Evolutionary conservation across 768 basidiomycete species (phyloP).

Genomic region (Krasilnikovozyma curviuscula): DNA sequence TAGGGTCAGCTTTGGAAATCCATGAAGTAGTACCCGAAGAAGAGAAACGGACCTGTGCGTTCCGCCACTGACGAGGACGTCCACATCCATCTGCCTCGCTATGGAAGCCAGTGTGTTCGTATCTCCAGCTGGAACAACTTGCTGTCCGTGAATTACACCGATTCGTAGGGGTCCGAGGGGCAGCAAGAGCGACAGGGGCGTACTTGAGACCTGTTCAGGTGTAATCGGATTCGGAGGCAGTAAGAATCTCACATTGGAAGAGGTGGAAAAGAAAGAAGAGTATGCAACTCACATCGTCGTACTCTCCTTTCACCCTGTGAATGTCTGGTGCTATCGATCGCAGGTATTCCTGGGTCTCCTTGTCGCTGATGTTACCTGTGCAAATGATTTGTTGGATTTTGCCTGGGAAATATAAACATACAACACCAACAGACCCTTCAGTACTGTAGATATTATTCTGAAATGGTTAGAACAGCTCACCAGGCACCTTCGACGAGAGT

Average conservation of each 20-base stretch:
- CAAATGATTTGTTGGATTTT: conserved; percentile 97
- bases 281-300: conserved; percentile 57
- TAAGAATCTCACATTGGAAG: background rate
- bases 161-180: conserved; percentile 47
- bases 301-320: conserved; percentile 78
- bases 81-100: conserved; percentile 92
- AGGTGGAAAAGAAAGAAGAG: background rate
- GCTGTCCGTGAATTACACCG: conserved; percentile 84
- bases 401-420: conserved; percentile 42
- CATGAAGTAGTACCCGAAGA: too few species aligned
- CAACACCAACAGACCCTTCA: background rate
- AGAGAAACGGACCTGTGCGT: conserved; percentile 68
- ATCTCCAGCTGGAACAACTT: conserved; percentile 79
- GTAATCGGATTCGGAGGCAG: background rate
- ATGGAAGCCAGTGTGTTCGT: conserved; percentile 71
- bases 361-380: conserved; percentile 93
- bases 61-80: conserved; percentile 80
- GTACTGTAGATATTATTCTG: background rate
- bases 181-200: conserved; percentile 3
- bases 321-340: conserved; percentile 86
- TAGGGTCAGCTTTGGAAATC: too few species aligned
- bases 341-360: conserved; percentile 91
- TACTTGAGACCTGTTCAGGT: background rate
- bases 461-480: background rate
- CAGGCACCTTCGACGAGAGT: conserved; percentile 1